Base-by-base conservation (phyloP, 352 stramenopile species). In the Globisporangium radiosum region DNA sequence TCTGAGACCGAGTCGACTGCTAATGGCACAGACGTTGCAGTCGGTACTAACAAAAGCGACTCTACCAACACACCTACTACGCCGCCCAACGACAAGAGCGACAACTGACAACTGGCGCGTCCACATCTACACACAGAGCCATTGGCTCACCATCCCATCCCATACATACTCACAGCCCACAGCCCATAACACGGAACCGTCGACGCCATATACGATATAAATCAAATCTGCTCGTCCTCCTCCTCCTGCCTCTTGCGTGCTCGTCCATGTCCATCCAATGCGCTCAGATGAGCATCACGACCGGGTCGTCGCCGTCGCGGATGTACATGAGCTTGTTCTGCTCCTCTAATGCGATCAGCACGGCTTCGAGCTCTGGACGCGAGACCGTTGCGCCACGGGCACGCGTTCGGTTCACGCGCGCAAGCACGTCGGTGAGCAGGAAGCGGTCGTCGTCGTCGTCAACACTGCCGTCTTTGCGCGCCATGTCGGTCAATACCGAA, bases 261-360 rank as follows among this genome's bases (percentile, higher is more conserved):
- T 40, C 8, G 9, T 15, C 14, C 5, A 36, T 19, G 6, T 51
- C 40, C n/a, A 19, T n/a, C 36, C 49, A 59, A 40, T 14, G 25
- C 15, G 33, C 47, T 82, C 88, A 95, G 68, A 95, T 82, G 73
- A 95, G 77, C 81, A 95, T 91, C 47, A 95, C 71, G 68, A 85
- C 76, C 33, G 84, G 84, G 50, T 89, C 82, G 48, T 82, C 83
- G 59, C 76, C 79, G 66, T 92, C 85, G 62, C 76, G 81, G 55
- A 95, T 78, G 68, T 90, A 95, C 86, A 95, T 95, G 72, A 95
- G 67, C 70, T 92, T 92, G 76, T 95, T 95, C 71, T 93, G 71
- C 62, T 90, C 73, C 56, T 95, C 86, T 53, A 94, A 72, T 58
- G 82, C 73, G 55, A 83, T 61, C 57, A 94, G 65, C 52, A 92